These are phyloP conservation scores for Limnanthes douglasii DNA, from an alignment of 345 rosid species.

Conservation along the genomic window DNA sequence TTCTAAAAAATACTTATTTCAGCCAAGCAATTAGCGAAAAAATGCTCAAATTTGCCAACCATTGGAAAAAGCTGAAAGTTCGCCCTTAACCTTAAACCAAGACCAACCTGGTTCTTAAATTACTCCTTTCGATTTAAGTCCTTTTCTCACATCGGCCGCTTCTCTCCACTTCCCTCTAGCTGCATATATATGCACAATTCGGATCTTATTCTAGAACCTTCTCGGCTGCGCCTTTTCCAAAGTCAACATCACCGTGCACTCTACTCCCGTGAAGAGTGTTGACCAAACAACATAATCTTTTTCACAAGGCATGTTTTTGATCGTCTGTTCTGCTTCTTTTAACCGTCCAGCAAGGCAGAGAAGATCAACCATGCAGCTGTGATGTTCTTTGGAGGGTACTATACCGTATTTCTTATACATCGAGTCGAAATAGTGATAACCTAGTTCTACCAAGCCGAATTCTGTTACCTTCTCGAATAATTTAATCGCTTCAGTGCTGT, in stretches of 20 bases:
- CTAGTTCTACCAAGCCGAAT: constrained; percentile 49
- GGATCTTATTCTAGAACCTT: constrained; percentile 57
- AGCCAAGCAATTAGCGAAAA: too few species aligned
- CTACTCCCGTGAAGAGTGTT: constrained; percentile 52
- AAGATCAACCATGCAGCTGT: constrained; percentile 88
- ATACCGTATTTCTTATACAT: constrained; percentile 33
- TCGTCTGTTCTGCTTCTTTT: constrained; percentile 63
- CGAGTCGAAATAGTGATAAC: constrained; percentile 52
- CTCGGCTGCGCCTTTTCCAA: constrained; percentile 49
- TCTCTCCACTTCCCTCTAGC: constrained; percentile 65
- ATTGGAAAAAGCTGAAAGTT: constrained; percentile 42
- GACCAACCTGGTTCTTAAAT: constrained; percentile 86
- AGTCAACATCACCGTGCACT: constrained; percentile 42
- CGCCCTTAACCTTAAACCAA: constrained; percentile 47
- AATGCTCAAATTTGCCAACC: too few species aligned
- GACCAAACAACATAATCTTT: constrained; percentile 82
- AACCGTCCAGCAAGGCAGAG: constrained; percentile 65
- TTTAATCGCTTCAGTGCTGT: constrained; percentile 48
- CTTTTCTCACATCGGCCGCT: constrained; percentile 56
- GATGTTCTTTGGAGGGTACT: constrained; percentile 64
- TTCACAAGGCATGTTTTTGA: constrained; percentile 49
- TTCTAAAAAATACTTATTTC: too few species aligned
- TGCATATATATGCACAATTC: constrained; percentile 57
- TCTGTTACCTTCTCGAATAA: constrained; percentile 50
- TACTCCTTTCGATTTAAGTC: constrained; percentile 59